A percentile compares a stretch with the other conserved stretches of the same genome.
phyloP scores from a whole-genome alignment of 2,329 filamentous ascomycete genomes.

The Colletotrichum destructivum region DNA sequence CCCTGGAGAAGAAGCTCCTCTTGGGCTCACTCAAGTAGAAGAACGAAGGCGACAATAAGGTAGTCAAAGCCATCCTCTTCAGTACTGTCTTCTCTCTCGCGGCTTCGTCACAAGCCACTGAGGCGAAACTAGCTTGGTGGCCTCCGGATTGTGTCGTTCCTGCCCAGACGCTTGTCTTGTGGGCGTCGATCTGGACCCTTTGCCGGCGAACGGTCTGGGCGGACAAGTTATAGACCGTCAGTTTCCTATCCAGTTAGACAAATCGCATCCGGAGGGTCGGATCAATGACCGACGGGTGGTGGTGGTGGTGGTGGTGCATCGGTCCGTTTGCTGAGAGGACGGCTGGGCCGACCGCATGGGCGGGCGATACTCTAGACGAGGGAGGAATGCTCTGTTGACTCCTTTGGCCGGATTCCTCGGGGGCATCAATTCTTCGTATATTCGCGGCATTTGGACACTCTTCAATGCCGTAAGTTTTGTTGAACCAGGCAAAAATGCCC shows the following conservation, averaged over 20 bases:
- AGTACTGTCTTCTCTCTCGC: background rate
- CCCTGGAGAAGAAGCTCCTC: too few species aligned
- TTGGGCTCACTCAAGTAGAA: background rate
- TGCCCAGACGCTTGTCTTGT: constrained; percentile 30
- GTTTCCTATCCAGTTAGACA: background rate
- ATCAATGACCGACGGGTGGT: background rate
- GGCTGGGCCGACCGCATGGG: too few species aligned
- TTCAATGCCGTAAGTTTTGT: background rate
- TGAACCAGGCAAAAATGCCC: background rate
- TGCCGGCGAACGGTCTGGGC: constrained; percentile 11
- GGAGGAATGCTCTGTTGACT: background rate
- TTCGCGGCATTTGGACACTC: background rate
- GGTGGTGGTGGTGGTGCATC: background rate
- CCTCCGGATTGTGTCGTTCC: background rate
- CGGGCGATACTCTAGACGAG: too few species aligned
- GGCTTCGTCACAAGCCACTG: background rate
- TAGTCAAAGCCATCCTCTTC: background rate
- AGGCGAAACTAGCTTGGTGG: constrained; percentile 1
- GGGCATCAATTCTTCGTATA: background rate
- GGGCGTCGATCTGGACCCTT: constrained; percentile 29
- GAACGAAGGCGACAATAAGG: background rate
- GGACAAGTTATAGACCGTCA: background rate
- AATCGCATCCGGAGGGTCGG: constrained; percentile 15
- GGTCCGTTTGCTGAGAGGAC: background rate
- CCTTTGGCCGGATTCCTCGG: background rate